A percentile compares a stretch with the other conserved stretches of the same genome.
phyloP scores from a whole-genome alignment of 2,329 filamentous ascomycete genomes.

The Aquanectria penicillioides region DNA sequence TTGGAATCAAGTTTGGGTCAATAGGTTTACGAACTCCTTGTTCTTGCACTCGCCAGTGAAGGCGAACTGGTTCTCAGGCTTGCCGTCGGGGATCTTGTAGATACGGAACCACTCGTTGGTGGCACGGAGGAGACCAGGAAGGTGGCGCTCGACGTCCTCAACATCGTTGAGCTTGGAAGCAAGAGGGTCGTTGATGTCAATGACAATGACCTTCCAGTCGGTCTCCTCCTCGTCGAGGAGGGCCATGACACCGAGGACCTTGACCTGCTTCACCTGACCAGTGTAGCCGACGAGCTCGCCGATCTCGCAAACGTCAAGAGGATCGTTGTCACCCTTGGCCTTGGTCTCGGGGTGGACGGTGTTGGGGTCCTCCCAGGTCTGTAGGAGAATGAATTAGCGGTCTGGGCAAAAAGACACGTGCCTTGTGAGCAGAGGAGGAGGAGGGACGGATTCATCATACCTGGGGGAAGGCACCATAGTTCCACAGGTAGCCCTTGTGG shows the following conservation, averaged over 20 bases:
- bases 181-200: constrained; percentile 97
- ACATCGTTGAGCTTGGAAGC: constrained; percentile 97
- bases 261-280: constrained; percentile 99
- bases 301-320: constrained; percentile 99
- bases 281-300: constrained; percentile 96
- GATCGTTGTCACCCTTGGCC: constrained; percentile 99
- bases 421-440: too few species aligned
- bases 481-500: constrained; percentile 99
- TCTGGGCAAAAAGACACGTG: constrained; percentile 9
- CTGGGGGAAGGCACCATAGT: constrained; percentile 99
- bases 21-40: constrained; percentile 74
- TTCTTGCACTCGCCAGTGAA: constrained; percentile 99
- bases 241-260: constrained; percentile 99
- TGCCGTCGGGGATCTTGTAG: constrained; percentile 99
- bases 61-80: constrained; percentile 99
- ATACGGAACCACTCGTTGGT: constrained; percentile 99
- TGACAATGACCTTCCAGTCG: constrained; percentile 99
- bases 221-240: constrained; percentile 99
- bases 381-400: constrained; percentile 27
- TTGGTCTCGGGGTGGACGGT: constrained; percentile 97
- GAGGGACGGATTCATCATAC: constrained; percentile 63
- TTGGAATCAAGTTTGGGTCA: neutral
- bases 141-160: constrained; percentile 98
- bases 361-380: constrained; percentile 99
- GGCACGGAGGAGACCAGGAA: constrained; percentile 94